phyloP scores from a whole-genome alignment of 169 alveolate genomes.

The Plasmodium cynomolgi region DNA sequence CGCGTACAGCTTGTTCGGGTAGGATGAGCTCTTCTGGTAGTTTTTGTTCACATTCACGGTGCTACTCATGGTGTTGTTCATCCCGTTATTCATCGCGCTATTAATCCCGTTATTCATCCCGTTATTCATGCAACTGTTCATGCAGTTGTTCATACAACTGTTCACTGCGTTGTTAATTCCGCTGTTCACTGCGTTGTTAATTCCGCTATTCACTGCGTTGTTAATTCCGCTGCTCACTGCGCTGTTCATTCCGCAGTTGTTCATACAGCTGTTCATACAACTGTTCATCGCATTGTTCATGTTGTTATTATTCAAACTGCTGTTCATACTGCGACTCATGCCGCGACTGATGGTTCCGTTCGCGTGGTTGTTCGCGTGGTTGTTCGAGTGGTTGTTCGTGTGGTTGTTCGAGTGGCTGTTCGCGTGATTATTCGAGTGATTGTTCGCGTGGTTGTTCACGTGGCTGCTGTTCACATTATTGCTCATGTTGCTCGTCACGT shows the following conservation, averaged over 20 bases:
- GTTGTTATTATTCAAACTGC: background rate
- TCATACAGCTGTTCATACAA: background rate
- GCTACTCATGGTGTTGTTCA: background rate
- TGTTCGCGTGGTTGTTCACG: background rate
- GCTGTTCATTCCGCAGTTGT: background rate
- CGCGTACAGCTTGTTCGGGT: conserved; percentile 22
- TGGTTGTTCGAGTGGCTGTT: background rate
- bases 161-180: background rate
- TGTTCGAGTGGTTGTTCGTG: background rate
- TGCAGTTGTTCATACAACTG: background rate
- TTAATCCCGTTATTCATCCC: background rate
- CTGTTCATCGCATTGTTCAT: background rate
- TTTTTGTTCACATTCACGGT: background rate
- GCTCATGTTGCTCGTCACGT: background rate
- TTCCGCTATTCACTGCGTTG: background rate
- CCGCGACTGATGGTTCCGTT: background rate
- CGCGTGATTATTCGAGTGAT: background rate
- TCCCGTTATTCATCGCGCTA: background rate
- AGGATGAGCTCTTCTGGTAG: conserved; percentile 49
- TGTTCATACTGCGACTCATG: background rate
- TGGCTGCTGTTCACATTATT: background rate
- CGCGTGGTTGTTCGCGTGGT: background rate
- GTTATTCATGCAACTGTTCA: background rate
- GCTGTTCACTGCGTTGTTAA: background rate
- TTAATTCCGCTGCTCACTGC: background rate